Base-by-base conservation (phyloP, 1,284 basidiomycete genomes). In the Sporisorium iseilematis-ciliati region DNA sequence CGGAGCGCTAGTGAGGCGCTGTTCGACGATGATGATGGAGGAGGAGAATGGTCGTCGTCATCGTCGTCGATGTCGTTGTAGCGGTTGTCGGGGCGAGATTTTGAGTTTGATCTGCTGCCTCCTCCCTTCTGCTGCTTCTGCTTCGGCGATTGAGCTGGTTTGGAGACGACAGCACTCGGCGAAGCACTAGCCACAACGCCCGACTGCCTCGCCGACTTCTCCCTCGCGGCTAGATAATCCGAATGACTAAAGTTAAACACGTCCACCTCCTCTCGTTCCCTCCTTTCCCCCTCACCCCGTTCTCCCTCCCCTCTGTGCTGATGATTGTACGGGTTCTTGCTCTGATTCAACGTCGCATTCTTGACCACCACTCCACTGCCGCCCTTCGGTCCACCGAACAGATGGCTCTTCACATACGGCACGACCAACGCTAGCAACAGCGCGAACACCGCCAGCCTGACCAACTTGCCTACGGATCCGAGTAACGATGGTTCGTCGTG, bases 211-310 rank as follows among this genome's bases (percentile, higher is more conserved):
- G 35, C 53, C 38, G n/a, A 18, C 4, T 48, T 26, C 11, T n/a
- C n/a, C n/a, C 10, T 4, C 20, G 10, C 12, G 18, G 49, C 48
- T 2, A 76, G 45, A 26, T 76, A 76, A 33, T 72, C 69, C 11
- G 62, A 23, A 40, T 72, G 69, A 10, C 52, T 72, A 31, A 76
- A 76, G 16, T 68, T 65, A 54, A 75, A 77, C 21, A 74, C 63
- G n/a, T 67, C 67, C 16, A 62, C 35, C 14, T 68, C 56, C 3
- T 14, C 43, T 11, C 16, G 31, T 7, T 10, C 20, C 29, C 33
- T 35, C 35, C 31, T 29, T 7, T 31, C 46, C 4, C 45, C 21
- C 25, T 8, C 23, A 11, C 5, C 7, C 52, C 21, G 23, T 41
- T 40, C 26, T 11, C 11, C 33, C 16, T 3, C 35, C 12, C 35